Percentiles rank a stretch among this genome's conserved stretches.
These are phyloP conservation scores for Leccinum uliginosum DNA, from an alignment of 768 basidiomycete genomes.

Conservation along the genomic window DNA sequence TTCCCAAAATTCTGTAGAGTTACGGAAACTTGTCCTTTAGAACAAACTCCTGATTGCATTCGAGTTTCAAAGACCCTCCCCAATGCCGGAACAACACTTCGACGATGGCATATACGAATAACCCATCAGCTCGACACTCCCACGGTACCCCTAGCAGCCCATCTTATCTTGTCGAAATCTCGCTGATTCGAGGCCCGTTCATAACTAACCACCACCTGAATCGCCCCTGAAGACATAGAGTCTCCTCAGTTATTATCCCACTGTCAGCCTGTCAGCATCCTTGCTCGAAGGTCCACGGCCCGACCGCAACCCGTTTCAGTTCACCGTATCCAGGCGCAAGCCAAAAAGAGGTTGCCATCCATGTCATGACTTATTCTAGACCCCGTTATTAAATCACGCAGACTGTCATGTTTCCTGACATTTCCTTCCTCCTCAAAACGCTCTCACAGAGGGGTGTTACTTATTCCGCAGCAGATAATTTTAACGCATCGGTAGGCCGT, in stretches of 20 bases:
- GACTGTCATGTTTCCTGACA: not conserved
- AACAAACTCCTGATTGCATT: not conserved
- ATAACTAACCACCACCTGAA: not conserved
- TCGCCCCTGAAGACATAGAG: too few species aligned
- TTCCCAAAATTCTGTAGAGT: not conserved
- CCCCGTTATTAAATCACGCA: not conserved
- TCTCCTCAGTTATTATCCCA: not conserved
- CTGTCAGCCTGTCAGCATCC: not conserved
- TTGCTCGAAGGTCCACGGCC: not conserved
- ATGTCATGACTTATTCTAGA: not conserved
- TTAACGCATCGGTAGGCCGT: not conserved
- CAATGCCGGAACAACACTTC: too few species aligned
- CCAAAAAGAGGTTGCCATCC: not conserved
- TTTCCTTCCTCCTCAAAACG: not conserved
- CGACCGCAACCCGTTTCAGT: not conserved
- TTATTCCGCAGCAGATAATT: not conserved
- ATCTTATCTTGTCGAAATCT: not conserved
- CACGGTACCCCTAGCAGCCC: not conserved
- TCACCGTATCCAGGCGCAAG: not conserved
- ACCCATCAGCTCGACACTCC: not conserved
- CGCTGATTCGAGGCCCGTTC: not conserved
- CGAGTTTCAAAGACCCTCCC: not conserved
- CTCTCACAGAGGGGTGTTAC: not conserved
- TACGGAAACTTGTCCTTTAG: not conserved
- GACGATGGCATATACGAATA: not conserved